Conservation (phyloP, 2,329 filamentous ascomycete species). For the Aspergillus hiratsukae region DNA sequence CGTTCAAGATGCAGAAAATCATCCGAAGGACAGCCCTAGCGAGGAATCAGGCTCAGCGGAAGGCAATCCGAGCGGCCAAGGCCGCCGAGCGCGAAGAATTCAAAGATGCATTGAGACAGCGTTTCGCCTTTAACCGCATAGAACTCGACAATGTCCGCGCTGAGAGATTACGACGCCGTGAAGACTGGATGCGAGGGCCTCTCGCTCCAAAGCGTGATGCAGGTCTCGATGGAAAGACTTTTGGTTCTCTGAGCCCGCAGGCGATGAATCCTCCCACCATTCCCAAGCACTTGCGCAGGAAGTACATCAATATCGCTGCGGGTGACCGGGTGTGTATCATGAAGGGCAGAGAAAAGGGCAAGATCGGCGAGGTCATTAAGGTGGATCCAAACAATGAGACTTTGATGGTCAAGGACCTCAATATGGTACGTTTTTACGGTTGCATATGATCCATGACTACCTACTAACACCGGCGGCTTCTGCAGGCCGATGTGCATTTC, state of each 20-base stretch:
- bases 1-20: slow-evolving; percentile 63
- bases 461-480: not conserved
- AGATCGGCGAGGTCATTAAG: slow-evolving; percentile 67
- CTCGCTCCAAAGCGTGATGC: slow-evolving; percentile 72
- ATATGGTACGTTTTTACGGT: slow-evolving; percentile 50
- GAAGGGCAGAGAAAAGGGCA: slow-evolving; percentile 73
- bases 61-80: slow-evolving; percentile 41
- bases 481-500: slow-evolving; percentile 40
- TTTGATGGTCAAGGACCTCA: slow-evolving; percentile 58
- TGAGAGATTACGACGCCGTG: slow-evolving; percentile 57
- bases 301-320: slow-evolving; percentile 57
- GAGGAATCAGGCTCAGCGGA: slow-evolving; percentile 56
- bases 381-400: slow-evolving; percentile 54
- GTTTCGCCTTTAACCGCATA: slow-evolving; percentile 29
- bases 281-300: slow-evolving; percentile 35
- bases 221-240: slow-evolving; percentile 53
- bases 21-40: slow-evolving; percentile 63
- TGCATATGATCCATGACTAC: not conserved
- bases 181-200: slow-evolving; percentile 75
- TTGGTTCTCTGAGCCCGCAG: slow-evolving; percentile 52
- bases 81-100: slow-evolving; percentile 37
- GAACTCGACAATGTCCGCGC: slow-evolving; percentile 38
- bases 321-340: slow-evolving; percentile 80
- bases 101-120: slow-evolving; percentile 25
- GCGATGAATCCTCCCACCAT: slow-evolving; percentile 36